Evolutionary conservation across 768 basidiomycete genomes (phyloP), one percentile per base, ranked within the genome.

Genomic region (Dendrothele bispora): DNA sequence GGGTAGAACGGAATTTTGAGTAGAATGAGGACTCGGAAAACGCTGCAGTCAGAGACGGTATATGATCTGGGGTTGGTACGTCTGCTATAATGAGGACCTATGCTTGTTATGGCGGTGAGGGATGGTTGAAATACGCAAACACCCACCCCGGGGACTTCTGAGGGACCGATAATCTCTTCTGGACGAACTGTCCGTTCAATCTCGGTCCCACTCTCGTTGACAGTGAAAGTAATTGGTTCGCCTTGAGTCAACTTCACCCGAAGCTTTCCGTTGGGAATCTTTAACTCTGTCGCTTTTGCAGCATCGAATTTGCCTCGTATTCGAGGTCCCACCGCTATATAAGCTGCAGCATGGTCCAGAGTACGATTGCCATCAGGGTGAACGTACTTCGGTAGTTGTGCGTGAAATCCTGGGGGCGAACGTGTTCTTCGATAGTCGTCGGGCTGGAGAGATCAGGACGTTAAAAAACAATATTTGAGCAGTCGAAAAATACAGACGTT

Each of bases 61-160:
- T 80, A 60, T 87, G 80, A 25, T 62, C 70, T 0, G 73, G 66
- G 0, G 79, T 76, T 1, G 92, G 88, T 11, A 88, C 78, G 55
- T 94, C 89, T 36, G 95, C 63, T 32, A 93, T 67, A 5, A 93
- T 61, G 20, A 85, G 61, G 3, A 75, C 83, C 82, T 89, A 55
- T 20, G 48, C 32, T 38, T 38, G 35, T 32, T 24, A 7, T 32
- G 22, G 20, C 26, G 39, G 29, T 5, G 22, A 12, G 48, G 18
- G 36, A 46, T 39, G 8, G 52, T 41, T n/a, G 5, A 11, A 37
- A 41, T 21, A 43, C 45, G 24, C 21, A 24, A 22, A 27, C 28
- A 57, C 68, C 52, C 56, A 81, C 79, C 47, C 69, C 68, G 24
- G 80, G 78, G 10, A 65, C 58, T 46, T 83, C 77, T 18, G 74